Percentiles rank a stretch among this genome's conserved stretches.
Evolutionary conservation across 768 basidiomycete species (phyloP).

Genomic region (Chalciporus sphaerocephalus): DNA sequence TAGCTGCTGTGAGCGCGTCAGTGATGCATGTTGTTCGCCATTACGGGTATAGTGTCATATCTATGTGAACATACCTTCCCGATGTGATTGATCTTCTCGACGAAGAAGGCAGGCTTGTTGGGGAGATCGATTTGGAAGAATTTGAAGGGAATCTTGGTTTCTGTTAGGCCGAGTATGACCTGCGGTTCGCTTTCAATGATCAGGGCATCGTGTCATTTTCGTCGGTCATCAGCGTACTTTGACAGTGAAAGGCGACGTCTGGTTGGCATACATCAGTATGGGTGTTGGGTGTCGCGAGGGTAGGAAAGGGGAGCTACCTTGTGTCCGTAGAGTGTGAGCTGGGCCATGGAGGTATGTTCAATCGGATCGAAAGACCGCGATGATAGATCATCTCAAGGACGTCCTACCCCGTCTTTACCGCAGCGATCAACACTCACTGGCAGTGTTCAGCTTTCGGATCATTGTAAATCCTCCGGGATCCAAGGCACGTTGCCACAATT

Average conservation of each 20-base stretch:
- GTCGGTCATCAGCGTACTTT: not conserved
- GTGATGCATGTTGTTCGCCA: no score
- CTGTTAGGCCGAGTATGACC: slow-evolving; percentile 54
- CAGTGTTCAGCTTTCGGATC: no score
- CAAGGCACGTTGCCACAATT: no score
- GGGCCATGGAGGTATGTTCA: not conserved
- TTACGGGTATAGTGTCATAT: not conserved
- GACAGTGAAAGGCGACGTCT: slow-evolving; percentile 1
- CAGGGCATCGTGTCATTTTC: no score
- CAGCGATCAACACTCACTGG: no score
- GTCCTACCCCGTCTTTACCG: no score
- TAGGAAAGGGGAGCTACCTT: not conserved
- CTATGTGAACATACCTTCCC: slow-evolving; percentile 51
- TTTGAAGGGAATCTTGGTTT: slow-evolving; percentile 45
- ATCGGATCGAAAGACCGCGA: no score
- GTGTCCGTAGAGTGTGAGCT: slow-evolving; percentile 3
- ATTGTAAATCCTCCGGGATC: no score
- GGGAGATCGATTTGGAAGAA: slow-evolving; percentile 50
- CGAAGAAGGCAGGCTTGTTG: slow-evolving; percentile 67
- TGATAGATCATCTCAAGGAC: no score
- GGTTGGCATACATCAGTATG: not conserved
- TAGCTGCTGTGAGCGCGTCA: no score
- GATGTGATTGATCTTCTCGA: slow-evolving; percentile 54
- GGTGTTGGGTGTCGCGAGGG: not conserved
- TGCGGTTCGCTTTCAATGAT: slow-evolving; percentile 19